Conservation (phyloP, 345 rosid species). For the Excoecaria cochinchinensis region DNA sequence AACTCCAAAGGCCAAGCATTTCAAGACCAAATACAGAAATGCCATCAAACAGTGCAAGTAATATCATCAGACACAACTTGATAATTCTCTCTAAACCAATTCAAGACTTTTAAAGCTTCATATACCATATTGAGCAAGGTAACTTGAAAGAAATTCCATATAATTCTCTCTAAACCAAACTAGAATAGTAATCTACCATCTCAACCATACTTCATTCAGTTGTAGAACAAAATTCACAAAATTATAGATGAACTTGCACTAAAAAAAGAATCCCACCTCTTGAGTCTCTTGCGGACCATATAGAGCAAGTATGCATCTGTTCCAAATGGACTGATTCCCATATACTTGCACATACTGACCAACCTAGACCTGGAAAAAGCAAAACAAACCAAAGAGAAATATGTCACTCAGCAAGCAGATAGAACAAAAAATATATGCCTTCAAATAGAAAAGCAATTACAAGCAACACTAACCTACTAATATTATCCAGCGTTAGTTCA, state of each 20-base stretch:
- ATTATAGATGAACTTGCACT: neutral
- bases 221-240: neutral
- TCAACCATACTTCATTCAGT: neutral
- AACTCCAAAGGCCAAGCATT: neutral
- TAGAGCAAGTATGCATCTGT: conserved; percentile 90
- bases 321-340: conserved; percentile 94
- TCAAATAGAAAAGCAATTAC: neutral
- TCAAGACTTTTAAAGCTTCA: neutral
- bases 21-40: neutral
- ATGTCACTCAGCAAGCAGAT: neutral
- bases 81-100: neutral
- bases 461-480: conserved; percentile 65
- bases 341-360: conserved; percentile 95
- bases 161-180: no score
- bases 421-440: neutral
- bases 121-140: neutral
- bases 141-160: neutral
- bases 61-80: neutral
- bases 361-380: conserved; percentile 67
- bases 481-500: conserved; percentile 91
- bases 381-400: neutral
- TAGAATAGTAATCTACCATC: neutral
- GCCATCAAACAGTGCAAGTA: neutral
- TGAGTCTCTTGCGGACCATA: conserved; percentile 88
- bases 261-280: conserved; percentile 51